Percentiles rank a stretch among this genome's conserved stretches.
Evolutionary conservation across 2,329 filamentous ascomycete species (phyloP).

Genomic region (Verticillium zaregamsianum): DNA sequence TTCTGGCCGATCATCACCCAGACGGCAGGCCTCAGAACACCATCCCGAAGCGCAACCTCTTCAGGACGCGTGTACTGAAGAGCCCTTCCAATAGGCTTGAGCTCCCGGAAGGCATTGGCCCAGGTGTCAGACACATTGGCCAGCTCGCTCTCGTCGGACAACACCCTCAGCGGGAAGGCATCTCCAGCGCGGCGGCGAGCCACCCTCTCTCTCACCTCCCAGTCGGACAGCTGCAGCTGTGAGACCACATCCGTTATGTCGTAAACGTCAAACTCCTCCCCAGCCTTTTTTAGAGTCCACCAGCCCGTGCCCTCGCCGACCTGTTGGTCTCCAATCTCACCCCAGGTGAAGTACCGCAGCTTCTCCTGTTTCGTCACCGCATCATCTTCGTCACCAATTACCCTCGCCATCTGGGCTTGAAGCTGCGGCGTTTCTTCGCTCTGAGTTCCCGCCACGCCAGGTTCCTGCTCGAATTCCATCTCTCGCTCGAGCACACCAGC

Average conservation of each 20-base stretch:
- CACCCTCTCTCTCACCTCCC: not conserved
- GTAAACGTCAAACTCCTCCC: not conserved
- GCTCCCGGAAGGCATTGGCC: not conserved
- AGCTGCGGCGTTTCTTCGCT: not conserved
- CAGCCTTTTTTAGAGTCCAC: not conserved
- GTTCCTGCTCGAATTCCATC: too few relatives aligned
- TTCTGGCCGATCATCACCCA: conserved; percentile 1
- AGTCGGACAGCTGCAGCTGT: not conserved
- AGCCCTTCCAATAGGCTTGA: not conserved
- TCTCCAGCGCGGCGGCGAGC: not conserved
- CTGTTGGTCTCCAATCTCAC: not conserved
- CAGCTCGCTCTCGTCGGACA: not conserved
- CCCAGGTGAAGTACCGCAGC: not conserved
- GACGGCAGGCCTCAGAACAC: not conserved
- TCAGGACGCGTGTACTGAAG: conserved; percentile 4
- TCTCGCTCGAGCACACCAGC: not conserved
- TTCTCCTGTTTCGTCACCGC: not conserved
- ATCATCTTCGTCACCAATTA: too few relatives aligned
- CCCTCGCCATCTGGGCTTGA: not conserved
- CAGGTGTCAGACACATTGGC: not conserved
- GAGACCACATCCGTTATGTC: not conserved
- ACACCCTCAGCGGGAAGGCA: not conserved
- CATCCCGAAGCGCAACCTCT: not conserved
- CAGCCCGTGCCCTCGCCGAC: not conserved
- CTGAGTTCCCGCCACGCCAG: too few relatives aligned